Conservation (phyloP, 805 yeast genomes). For the Candida ascalaphidarum region DNA sequence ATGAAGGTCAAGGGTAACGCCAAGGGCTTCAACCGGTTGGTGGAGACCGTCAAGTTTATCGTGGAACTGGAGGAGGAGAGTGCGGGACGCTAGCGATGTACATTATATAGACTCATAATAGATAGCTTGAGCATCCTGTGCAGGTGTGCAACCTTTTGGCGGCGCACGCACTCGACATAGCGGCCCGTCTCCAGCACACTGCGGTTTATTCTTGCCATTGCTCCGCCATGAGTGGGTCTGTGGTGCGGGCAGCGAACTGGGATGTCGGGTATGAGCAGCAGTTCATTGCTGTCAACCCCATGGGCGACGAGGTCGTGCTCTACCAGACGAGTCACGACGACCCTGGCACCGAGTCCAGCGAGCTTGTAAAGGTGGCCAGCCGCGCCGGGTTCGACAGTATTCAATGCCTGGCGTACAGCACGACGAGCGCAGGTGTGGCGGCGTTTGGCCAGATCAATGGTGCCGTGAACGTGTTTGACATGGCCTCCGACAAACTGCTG, state of each 20-base stretch:
- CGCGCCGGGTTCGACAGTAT: conserved; percentile 60
- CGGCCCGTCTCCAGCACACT: too few relatives aligned
- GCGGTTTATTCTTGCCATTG: too few relatives aligned
- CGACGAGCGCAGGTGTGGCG: conserved; percentile 44
- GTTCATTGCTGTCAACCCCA: conserved; percentile 63
- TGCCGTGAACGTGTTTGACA: conserved; percentile 51
- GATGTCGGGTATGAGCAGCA: conserved; percentile 46
- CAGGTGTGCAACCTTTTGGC: too few relatives aligned
- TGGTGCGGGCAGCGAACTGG: conserved; percentile 55
- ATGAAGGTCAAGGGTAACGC: conserved; percentile 37
- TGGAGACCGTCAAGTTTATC: conserved; percentile 34
- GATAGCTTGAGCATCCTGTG: too few relatives aligned
- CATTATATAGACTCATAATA: too few relatives aligned
- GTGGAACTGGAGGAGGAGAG: conserved; percentile 34
- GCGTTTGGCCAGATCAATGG: conserved; percentile 77
- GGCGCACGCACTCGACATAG: too few relatives aligned
- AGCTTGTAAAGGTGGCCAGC: conserved; percentile 42
- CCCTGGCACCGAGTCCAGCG: conserved; percentile 42
- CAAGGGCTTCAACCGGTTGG: conserved; percentile 36
- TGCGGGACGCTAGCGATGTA: too few relatives aligned
- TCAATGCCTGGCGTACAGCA: conserved; percentile 59
- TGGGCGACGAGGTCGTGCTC: conserved; percentile 70
- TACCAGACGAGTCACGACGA: conserved; percentile 43
- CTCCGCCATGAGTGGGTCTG: conserved; percentile 45
- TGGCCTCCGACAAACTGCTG: conserved; percentile 29